These are phyloP conservation scores for Nevesoporus exiguus DNA, from an alignment of 768 basidiomycete genomes.

Conservation along the genomic window DNA sequence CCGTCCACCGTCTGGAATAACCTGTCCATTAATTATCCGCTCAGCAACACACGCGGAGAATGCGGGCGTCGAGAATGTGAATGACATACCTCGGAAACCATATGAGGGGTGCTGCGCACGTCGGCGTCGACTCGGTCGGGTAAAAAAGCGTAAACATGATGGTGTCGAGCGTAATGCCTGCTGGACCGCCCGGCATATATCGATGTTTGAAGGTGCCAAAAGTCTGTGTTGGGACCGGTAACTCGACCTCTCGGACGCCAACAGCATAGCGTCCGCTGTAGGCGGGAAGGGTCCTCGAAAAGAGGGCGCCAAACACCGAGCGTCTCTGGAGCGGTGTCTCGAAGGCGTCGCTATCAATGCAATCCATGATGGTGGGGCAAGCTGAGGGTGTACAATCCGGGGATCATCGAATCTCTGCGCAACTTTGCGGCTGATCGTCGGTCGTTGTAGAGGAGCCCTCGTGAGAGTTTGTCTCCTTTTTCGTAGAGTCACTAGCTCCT, in stretches of 20 bases:
- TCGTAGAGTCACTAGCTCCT: too few species aligned
- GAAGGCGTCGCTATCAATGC: too few species aligned
- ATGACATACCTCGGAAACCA: slow-evolving; percentile 31
- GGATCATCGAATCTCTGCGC: too few species aligned
- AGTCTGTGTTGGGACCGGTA: not conserved
- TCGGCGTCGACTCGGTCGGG: slow-evolving; percentile 17
- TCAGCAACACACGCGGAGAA: not conserved
- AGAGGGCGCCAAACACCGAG: not conserved
- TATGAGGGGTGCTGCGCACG: not conserved
- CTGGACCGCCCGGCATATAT: slow-evolving; percentile 3
- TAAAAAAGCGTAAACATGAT: slow-evolving; percentile 34
- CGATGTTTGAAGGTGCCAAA: not conserved
- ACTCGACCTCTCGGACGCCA: not conserved
- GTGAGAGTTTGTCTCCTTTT: slow-evolving; percentile 3
- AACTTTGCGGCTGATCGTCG: not conserved
- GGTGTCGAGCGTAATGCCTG: slow-evolving; percentile 29
- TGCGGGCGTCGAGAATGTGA: too few species aligned
- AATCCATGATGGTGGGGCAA: too few species aligned
- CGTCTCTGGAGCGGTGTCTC: too few species aligned
- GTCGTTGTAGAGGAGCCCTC: not conserved
- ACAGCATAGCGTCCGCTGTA: not conserved
- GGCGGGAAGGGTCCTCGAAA: not conserved
- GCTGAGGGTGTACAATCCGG: not conserved
- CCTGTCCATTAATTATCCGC: slow-evolving; percentile 5
- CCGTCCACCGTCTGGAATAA: slow-evolving; percentile 32